Evolutionary conservation across 2,329 filamentous ascomycete species (phyloP), one percentile per base, ranked within the genome.

Genomic region (Ceratocystis cacaofunesta): DNA sequence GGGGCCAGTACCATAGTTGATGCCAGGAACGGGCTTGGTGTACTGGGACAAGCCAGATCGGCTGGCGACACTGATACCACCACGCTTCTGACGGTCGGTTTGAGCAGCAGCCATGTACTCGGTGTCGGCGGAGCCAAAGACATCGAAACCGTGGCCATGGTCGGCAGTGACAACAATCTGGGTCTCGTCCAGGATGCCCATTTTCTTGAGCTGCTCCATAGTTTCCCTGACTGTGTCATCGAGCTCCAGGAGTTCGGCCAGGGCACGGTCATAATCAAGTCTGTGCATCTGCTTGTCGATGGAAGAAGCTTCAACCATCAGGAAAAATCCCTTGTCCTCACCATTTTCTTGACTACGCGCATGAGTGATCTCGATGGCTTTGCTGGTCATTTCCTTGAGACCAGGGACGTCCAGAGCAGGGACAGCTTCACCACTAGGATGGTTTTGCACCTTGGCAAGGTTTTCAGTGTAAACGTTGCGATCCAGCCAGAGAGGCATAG

Each of bases 231-330:
- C 78, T 3, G 90, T 91, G 75, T 95, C 89, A 72, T 95, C 89
- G 41, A 95, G 82, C 76, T 95, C 90, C 50, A 95, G 83, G 0
- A 95, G 83, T 70, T 95, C 90, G 65, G 88, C 90, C 0, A 95
- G 84, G 0, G 90, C 88, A 64, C 90, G 88, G 76, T 94, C 88
- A 73, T 94, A 94, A 77, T 94, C 90, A 22, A 94, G 82, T 1
- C 78, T 74, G 76, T 95, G 90, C 89, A 95, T 94, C 80, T 90
- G 87, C 80, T 95, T 95, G 77, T 94, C 90, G 70, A 95, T 88
- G 1, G 85, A 89, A 15, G 90, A 90, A 32, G 87, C 90, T 75
- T 95, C 90, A 12, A 85, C 85, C 89, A 95, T 94, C 72, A 95
- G 80, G 80, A 94, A 90, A 82, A 88, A 95, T 5, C 90, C 90